Evolutionary conservation across 257 asterid genomes (phyloP), one percentile per base, ranked within the genome.

Genomic region (Pogostemon cablin): DNA sequence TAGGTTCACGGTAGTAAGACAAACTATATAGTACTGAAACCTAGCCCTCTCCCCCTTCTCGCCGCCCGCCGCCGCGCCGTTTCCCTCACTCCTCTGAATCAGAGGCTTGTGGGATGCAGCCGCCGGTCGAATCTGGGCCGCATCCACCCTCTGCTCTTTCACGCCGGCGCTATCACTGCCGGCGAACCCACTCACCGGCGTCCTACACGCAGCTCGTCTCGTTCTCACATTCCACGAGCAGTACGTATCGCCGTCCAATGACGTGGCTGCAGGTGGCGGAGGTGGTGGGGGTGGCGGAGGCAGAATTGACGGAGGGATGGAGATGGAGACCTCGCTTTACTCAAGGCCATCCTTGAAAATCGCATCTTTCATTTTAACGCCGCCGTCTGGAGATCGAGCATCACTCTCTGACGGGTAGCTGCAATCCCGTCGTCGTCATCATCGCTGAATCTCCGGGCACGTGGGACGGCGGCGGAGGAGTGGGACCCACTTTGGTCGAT

Each of bases 141-240:
- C 77, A 53, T 84, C 88, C 4, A 62, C 55, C 75, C 57, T 79
- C 77, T 74, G 48, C 68, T 57, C 74, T 84, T 80, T 79, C 15
- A 49, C 54, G 77, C 59, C 66, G 79, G 70, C 76, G 58, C 43
- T 73, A 37, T 74, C 77, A 62, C 41, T 64, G 40, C 75, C 74
- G 67, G 67, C 15, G 5, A 59, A 53, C 9, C 79, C 86, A 48
- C 43, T 78, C 46, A 3, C 68, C 62, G 83, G 67, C 50, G 65
- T 77, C 77, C 76, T 83, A 70, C 81, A 81, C 47, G 88, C 86
- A 38, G 96, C 86, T 71, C 96, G 79, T 65, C 99, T 79, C 62
- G 92, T 89, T 74, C 99, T 73, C 83, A 91, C 78, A 79, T 84
- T 91, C 96, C 97, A 91, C 32, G 96, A 92, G 17, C 82, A 82